Conservation (phyloP, 2,329 filamentous ascomycete species). For the Hypomyces rosellus region DNA sequence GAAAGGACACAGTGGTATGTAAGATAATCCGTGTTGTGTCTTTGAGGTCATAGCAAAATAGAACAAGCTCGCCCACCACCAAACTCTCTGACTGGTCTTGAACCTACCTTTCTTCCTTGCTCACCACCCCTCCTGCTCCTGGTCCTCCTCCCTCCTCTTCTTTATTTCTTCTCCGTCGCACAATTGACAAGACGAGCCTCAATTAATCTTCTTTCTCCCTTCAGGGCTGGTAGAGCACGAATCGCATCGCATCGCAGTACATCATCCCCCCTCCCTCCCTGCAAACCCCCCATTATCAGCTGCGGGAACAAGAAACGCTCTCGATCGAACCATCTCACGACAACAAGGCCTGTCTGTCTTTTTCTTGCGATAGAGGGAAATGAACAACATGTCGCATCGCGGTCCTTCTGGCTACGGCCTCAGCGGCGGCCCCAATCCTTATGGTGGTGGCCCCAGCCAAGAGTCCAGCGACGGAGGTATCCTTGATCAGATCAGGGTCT, state of each 20-base stretch:
- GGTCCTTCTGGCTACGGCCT: conserved; percentile 78
- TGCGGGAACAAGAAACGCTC: not conserved
- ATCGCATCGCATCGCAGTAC: conserved; percentile 1
- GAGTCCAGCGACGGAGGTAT: conserved; percentile 57
- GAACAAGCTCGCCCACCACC: too few relatives aligned
- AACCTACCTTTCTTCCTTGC: not conserved
- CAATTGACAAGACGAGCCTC: conserved; percentile 4
- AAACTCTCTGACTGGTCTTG: too few relatives aligned
- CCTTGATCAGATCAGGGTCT: conserved; percentile 82
- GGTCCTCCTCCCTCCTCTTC: not conserved
- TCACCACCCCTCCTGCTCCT: conserved; percentile 4
- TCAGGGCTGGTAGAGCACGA: too few relatives aligned
- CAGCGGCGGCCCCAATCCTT: conserved; percentile 57
- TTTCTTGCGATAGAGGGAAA: not conserved
- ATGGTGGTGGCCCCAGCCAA: conserved; percentile 50
- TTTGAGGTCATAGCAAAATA: conserved; percentile 23
- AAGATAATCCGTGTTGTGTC: conserved; percentile 13
- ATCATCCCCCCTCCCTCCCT: not conserved
- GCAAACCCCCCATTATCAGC: not conserved
- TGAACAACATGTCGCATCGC: conserved; percentile 38
- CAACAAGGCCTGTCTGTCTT: not conserved
- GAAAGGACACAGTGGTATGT: conserved; percentile 34
- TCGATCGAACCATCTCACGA: not conserved
- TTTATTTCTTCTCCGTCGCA: conserved; percentile 6
- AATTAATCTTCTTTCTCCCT: conserved; percentile 1